Percentiles rank a stretch among this genome's conserved stretches.
Evolutionary conservation across 805 yeast species (phyloP).

Genomic region (Ogataea paraovalis): DNA sequence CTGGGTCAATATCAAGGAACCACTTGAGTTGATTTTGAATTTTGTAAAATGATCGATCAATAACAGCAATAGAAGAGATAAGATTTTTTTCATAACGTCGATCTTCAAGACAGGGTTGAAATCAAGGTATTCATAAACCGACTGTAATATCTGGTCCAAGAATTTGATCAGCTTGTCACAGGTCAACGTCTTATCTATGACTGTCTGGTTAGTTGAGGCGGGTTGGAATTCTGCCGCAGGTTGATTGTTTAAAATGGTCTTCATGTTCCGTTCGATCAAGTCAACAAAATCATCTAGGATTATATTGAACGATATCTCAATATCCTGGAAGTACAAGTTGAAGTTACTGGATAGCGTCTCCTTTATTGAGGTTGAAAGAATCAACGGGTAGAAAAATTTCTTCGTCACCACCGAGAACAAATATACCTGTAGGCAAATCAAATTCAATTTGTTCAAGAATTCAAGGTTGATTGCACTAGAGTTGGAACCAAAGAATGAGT

Average conservation of each 20-base stretch:
- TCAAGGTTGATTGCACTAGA: slow-evolving; percentile 15
- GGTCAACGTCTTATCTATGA: slow-evolving; percentile 59
- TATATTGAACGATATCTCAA: slow-evolving; percentile 61
- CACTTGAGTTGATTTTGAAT: slow-evolving; percentile 72
- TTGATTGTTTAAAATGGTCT: slow-evolving; percentile 55
- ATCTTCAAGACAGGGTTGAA: slow-evolving; percentile 21
- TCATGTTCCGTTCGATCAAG: slow-evolving; percentile 47
- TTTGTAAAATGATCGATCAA: slow-evolving; percentile 71
- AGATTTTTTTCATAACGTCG: slow-evolving; percentile 19
- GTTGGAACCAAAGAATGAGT: slow-evolving; percentile 25
- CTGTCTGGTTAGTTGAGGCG: slow-evolving; percentile 27
- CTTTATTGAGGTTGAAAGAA: slow-evolving; percentile 28
- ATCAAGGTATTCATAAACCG: slow-evolving; percentile 33
- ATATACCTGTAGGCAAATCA: slow-evolving; percentile 37
- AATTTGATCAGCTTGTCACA: slow-evolving; percentile 61
- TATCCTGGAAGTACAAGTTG: slow-evolving; percentile 26
- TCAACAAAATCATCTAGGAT: slow-evolving; percentile 58
- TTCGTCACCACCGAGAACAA: slow-evolving; percentile 70
- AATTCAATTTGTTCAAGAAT: slow-evolving; percentile 22
- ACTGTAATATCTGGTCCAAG: slow-evolving; percentile 32
- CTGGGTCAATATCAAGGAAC: slow-evolving; percentile 77
- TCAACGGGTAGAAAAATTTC: slow-evolving; percentile 71
- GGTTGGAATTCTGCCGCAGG: slow-evolving; percentile 55
- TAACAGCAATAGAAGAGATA: slow-evolving; percentile 38
- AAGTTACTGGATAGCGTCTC: slow-evolving; percentile 17